These are phyloP conservation scores for Saccharomycopsis fibuligera DNA, from an alignment of 805 yeast genomes.

Conservation along the genomic window DNA sequence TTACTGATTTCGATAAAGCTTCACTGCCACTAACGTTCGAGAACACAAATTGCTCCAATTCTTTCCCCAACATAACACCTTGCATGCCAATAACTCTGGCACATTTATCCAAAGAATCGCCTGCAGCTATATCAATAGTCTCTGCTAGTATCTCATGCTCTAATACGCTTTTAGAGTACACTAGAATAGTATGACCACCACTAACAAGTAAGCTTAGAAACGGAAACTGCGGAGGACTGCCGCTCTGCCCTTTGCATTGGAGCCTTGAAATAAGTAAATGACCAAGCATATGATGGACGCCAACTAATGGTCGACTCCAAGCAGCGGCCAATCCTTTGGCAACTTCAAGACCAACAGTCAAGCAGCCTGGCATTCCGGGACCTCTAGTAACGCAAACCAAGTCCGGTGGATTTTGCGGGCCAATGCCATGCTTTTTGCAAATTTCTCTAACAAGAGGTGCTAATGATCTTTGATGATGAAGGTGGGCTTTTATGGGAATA, in stretches of 20 bases:
- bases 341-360: slow-evolving; percentile 73
- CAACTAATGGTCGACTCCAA: slow-evolving; percentile 70
- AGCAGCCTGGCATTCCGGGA: slow-evolving; percentile 92
- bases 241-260: slow-evolving; percentile 36
- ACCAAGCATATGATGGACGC: slow-evolving; percentile 96
- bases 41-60: slow-evolving; percentile 53
- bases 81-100: slow-evolving; percentile 75
- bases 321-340: slow-evolving; percentile 83
- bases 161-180: slow-evolving; percentile 49
- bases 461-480: slow-evolving; percentile 62
- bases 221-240: slow-evolving; percentile 47
- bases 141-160: slow-evolving; percentile 71
- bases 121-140: slow-evolving; percentile 84
- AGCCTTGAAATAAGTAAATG: slow-evolving; percentile 69
- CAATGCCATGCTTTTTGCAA: slow-evolving; percentile 28
- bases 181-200: slow-evolving; percentile 94
- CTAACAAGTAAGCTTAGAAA: slow-evolving; percentile 73
- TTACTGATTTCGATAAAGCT: slow-evolving; percentile 2
- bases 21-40: slow-evolving; percentile 27
- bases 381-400: slow-evolving; percentile 88
- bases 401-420: slow-evolving; percentile 40
- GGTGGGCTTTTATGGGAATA: slow-evolving; percentile 76
- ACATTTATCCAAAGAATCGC: slow-evolving; percentile 90
- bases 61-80: slow-evolving; percentile 80
- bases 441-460: slow-evolving; percentile 45